These are phyloP conservation scores for Porcisia hertigi DNA, from an alignment of 208 protist species.

Conservation along the genomic window DNA sequence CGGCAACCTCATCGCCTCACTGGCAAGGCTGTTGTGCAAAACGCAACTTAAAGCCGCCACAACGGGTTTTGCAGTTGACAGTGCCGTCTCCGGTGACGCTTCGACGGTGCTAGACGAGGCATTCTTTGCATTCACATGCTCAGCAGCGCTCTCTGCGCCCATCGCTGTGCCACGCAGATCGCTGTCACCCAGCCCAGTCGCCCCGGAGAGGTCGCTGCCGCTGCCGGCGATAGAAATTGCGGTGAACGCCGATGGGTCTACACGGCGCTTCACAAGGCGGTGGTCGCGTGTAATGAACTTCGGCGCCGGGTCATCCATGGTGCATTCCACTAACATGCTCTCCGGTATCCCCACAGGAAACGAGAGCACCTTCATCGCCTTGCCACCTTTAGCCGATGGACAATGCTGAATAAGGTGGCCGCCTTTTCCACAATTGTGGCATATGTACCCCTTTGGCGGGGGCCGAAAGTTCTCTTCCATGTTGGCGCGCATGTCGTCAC, in stretches of 20 bases:
- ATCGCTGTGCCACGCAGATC: background rate
- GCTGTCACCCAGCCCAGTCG: background rate
- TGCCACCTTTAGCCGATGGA: constrained; percentile 57
- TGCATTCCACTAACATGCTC: constrained; percentile 85
- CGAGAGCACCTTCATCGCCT: constrained; percentile 59
- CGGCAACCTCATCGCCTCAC: constrained; percentile 66
- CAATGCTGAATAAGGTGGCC: constrained; percentile 89
- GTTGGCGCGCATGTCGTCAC: constrained; percentile 26
- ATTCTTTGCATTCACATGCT: background rate
- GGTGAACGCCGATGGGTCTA: constrained; percentile 67
- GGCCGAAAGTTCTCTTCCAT: constrained; percentile 64
- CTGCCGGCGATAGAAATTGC: constrained; percentile 30
- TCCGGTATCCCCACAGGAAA: constrained; percentile 87
- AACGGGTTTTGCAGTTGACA: background rate
- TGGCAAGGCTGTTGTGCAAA: constrained; percentile 54
- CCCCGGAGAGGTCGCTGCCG: background rate
- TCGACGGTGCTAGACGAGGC: background rate
- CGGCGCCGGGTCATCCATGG: constrained; percentile 84
- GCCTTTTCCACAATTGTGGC: constrained; percentile 88
- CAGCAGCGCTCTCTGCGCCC: background rate
- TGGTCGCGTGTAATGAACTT: constrained; percentile 89
- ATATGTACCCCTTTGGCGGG: constrained; percentile 80
- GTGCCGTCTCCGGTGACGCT: background rate
- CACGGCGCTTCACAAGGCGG: constrained; percentile 71
- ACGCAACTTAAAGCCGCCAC: constrained; percentile 32